phyloP scores from a whole-genome alignment of 352 stramenopile genomes.

The Plasmopara viticola region DNA sequence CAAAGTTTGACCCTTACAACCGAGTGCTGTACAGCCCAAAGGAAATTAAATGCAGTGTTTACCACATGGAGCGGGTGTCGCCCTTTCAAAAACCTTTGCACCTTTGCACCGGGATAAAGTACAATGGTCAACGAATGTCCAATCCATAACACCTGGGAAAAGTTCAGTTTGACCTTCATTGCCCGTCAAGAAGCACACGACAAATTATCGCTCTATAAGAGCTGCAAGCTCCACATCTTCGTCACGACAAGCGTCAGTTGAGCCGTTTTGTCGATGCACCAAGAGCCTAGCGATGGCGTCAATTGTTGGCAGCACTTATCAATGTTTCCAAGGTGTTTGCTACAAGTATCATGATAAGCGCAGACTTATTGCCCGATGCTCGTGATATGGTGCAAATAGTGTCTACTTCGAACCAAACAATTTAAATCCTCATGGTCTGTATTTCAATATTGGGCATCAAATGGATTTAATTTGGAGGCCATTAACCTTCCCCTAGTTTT shows the following conservation, averaged over 20 bases:
- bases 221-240: background rate
- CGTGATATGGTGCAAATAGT: slow-evolving; percentile 48
- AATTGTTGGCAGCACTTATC: slow-evolving; percentile 17
- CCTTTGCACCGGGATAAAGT: background rate
- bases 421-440: slow-evolving; percentile 37
- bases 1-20: no score
- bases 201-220: background rate
- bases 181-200: background rate
- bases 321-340: slow-evolving; percentile 32
- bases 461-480: no score
- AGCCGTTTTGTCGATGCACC: slow-evolving; percentile 23
- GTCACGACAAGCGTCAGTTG: slow-evolving; percentile 9
- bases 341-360: slow-evolving; percentile 48
- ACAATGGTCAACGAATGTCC: background rate
- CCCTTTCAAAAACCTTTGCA: background rate
- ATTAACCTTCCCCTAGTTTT: slow-evolving; percentile 26
- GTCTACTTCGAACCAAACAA: slow-evolving; percentile 33
- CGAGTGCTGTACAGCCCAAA: no score
- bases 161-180: background rate
- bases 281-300: slow-evolving; percentile 24
- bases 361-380: slow-evolving; percentile 29
- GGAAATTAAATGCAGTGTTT: background rate
- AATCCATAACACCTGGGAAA: background rate
- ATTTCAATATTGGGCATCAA: background rate
- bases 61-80: background rate